phyloP scores from a whole-genome alignment of 2,329 filamentous ascomycete genomes.

The Fusarium hostae region DNA sequence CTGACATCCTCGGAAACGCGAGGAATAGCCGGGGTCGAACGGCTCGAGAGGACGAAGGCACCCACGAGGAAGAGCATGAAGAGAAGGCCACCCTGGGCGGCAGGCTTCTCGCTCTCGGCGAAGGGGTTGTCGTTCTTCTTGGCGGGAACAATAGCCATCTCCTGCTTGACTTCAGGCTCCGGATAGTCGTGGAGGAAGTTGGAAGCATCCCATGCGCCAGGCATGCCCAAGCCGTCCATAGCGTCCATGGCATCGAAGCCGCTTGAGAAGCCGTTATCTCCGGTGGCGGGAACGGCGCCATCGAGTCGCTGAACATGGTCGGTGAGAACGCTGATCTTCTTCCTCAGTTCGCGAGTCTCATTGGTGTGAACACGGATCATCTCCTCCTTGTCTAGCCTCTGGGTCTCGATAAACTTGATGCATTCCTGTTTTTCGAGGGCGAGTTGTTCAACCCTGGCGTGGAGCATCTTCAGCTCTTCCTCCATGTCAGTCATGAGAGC shows the following conservation, averaged over 20 bases:
- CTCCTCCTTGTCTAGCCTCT: slow-evolving; percentile 90
- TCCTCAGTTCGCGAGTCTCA: slow-evolving; percentile 90
- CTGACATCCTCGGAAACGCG: slow-evolving; percentile 84
- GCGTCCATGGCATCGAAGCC: slow-evolving; percentile 85
- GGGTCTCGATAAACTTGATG: slow-evolving; percentile 77
- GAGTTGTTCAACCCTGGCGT: slow-evolving; percentile 76
- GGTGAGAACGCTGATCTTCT: slow-evolving; percentile 87
- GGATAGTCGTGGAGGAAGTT: slow-evolving; percentile 77
- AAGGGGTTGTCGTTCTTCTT: slow-evolving; percentile 61
- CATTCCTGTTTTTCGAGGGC: slow-evolving; percentile 78
- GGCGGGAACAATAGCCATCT: slow-evolving; percentile 63
- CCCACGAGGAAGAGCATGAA: slow-evolving; percentile 97
- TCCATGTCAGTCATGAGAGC: slow-evolving; percentile 81
- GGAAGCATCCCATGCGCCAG: slow-evolving; percentile 82
- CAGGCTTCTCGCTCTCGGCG: slow-evolving; percentile 68
- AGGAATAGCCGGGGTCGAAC: slow-evolving; percentile 76
- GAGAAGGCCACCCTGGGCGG: slow-evolving; percentile 83
- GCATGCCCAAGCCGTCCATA: slow-evolving; percentile 87
- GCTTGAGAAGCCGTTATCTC: slow-evolving; percentile 72
- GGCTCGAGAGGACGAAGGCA: slow-evolving; percentile 93
- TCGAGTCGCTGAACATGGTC: slow-evolving; percentile 78
- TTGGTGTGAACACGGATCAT: slow-evolving; percentile 88
- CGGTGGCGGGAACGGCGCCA: slow-evolving; percentile 61
- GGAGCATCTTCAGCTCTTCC: slow-evolving; percentile 76
- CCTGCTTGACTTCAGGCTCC: slow-evolving; percentile 70